These are phyloP conservation scores for Trichoderma cornu-damae DNA, from an alignment of 2,329 filamentous ascomycete species.

Conservation along the genomic window DNA sequence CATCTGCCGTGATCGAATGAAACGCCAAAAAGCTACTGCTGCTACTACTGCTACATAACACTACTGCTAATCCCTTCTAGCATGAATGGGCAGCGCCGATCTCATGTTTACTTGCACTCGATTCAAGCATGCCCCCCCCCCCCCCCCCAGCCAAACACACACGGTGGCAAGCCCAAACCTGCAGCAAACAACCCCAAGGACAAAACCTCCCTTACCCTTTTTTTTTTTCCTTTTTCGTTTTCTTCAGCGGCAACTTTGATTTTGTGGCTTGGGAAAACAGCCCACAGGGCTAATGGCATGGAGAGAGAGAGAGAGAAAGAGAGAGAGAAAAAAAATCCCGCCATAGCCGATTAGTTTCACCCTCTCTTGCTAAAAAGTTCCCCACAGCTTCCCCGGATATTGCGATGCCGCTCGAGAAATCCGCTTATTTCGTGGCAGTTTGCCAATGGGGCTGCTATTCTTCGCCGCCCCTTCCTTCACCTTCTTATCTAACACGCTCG, in stretches of 20 bases:
- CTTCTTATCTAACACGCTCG: neutral
- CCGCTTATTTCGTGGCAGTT: neutral
- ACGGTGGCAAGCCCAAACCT: neutral
- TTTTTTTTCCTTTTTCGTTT: neutral
- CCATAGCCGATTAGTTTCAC: constrained; percentile 10
- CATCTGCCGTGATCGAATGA: constrained; percentile 12
- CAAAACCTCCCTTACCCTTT: too few species aligned
- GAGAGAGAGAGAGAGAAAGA: neutral
- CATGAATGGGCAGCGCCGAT: neutral
- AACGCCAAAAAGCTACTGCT: neutral
- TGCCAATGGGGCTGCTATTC: neutral
- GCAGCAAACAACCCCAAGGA: too few species aligned
- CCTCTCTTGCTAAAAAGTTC: neutral
- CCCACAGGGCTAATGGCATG: neutral
- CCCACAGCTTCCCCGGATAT: constrained; percentile 15
- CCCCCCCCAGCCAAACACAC: too few species aligned
- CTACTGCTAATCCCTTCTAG: neutral
- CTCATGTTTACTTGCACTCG: neutral
- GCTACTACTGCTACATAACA: too few species aligned
- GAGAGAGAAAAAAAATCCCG: constrained; percentile 5
- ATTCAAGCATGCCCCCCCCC: neutral
- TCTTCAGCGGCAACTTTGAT: neutral
- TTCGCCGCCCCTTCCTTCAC: neutral
- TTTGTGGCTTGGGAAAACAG: neutral
- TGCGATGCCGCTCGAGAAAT: neutral